Evolutionary conservation across 768 basidiomycete genomes (phyloP), one percentile per base, ranked within the genome.

Genomic region (Kwoniella sp.): DNA sequence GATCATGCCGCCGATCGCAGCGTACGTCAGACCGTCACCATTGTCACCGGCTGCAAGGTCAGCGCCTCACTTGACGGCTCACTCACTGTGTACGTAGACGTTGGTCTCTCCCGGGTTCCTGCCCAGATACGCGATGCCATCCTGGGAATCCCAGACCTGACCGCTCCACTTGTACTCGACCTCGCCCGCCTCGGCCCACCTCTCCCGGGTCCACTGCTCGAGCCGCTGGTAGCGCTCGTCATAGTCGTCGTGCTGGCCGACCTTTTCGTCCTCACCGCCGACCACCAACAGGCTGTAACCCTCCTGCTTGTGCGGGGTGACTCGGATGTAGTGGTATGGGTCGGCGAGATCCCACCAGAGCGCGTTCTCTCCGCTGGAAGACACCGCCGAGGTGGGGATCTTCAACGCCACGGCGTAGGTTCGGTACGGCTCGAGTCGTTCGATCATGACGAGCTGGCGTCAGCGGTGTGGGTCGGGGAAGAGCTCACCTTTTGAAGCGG

Each of bases 201-300:
- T 45, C 46, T 60, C 59, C 42, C 47, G 34, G 5, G 59, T 47
- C 59, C 59, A 60, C 7, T 43, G 22, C 37, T 49, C 55, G 34
- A 60, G 46, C n/a, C 55, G 40, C 31, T 51, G n/a, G 33, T 48
- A 60, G 37, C 59, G 19, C 34, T 56, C 55, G 22, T 56, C 50
- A 27, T 53, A 52, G 34, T 60, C 59, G 26, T 56, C 55, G 20
- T 60, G 59, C 32, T 60, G 54, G 12, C 59, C 59, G 25, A 60
- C 54, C 31, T 60, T 60, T 32, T 60, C 59, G 38, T 60, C 59
- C 38, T 60, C 55, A 12, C 59, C 59, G 17, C 59, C 59, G 12
- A 60, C 59, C 0, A 60, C 59, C 27, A 60, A 32, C 25, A 60
- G 23, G 29, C 55, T 60, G 22, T 60, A 49, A n/a, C 59, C 59